Percentiles rank a stretch among this genome's conserved stretches.
Conservation (phyloP, 2,329 filamentous ascomycete species). For the Calonectria hawksworthii region DNA sequence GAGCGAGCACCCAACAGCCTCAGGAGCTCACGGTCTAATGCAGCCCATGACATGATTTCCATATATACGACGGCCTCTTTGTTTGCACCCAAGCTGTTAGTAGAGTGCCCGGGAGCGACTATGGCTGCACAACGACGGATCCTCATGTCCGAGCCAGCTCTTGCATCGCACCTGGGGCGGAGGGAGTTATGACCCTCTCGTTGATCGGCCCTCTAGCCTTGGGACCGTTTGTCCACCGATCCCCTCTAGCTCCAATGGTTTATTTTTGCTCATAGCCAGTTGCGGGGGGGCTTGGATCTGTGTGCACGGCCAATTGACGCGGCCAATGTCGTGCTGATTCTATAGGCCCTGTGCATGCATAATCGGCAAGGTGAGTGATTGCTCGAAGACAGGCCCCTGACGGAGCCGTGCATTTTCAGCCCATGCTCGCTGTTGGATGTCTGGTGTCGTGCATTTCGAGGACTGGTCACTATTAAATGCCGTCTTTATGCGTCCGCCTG, state of each 20-base stretch:
- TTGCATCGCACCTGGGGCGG: neutral
- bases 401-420: neutral
- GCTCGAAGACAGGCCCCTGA: neutral
- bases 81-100: neutral
- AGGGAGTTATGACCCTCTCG: neutral
- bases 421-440: neutral
- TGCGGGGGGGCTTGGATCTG: neutral
- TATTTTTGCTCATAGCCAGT: neutral
- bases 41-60: slow-evolving; percentile 20
- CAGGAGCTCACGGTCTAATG: neutral
- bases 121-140: neutral
- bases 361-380: slow-evolving; percentile 17
- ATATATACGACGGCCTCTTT: neutral
- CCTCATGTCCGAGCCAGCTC: neutral
- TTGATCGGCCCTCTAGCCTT: neutral
- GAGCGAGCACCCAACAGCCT: neutral
- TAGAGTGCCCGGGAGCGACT: neutral
- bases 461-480: neutral
- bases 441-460: neutral
- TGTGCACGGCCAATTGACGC: slow-evolving; percentile 25
- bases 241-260: neutral
- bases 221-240: slow-evolving; percentile 2
- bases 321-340: slow-evolving; percentile 23
- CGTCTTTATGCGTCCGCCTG: neutral
- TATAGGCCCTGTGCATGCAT: slow-evolving; percentile 14